Percentiles rank a stretch among this genome's conserved stretches.
Conservation (phyloP, 108 stramenopile species). For the Aureococcus anophagefferens region DNA sequence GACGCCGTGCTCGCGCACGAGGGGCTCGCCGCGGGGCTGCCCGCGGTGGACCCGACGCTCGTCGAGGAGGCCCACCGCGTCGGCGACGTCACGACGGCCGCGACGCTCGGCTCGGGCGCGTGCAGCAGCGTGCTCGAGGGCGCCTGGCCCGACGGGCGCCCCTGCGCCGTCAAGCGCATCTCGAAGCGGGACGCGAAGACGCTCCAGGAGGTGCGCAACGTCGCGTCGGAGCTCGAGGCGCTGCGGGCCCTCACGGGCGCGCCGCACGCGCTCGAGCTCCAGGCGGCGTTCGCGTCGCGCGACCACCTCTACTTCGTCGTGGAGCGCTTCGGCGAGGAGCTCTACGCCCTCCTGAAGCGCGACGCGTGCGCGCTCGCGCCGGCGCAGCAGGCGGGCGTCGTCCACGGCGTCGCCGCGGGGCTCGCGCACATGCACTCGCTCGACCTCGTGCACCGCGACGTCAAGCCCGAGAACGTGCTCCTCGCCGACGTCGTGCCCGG, state of each 20-base stretch:
- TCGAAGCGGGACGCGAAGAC: not conserved
- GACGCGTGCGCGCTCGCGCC: too few species aligned
- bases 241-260: not conserved
- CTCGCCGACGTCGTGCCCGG: too few species aligned
- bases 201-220: not conserved
- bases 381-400: not conserved
- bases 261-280: not conserved
- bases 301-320: not conserved
- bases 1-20: too few species aligned
- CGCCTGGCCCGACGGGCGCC: not conserved
- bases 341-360: too few species aligned
- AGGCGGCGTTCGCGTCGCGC: not conserved
- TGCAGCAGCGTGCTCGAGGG: not conserved
- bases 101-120: not conserved
- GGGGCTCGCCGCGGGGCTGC: too few species aligned
- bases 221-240: not conserved
- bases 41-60: too few species aligned
- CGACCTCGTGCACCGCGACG: not conserved
- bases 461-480: constrained; percentile 1
- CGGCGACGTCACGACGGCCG: too few species aligned
- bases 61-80: too few species aligned
- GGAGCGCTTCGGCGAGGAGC: not conserved
- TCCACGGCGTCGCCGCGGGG: not conserved
- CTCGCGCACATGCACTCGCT: not conserved
- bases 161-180: not conserved